Conservation (phyloP, 2,329 filamentous ascomycete species). For the Pseudogymnoascus destructans region DNA sequence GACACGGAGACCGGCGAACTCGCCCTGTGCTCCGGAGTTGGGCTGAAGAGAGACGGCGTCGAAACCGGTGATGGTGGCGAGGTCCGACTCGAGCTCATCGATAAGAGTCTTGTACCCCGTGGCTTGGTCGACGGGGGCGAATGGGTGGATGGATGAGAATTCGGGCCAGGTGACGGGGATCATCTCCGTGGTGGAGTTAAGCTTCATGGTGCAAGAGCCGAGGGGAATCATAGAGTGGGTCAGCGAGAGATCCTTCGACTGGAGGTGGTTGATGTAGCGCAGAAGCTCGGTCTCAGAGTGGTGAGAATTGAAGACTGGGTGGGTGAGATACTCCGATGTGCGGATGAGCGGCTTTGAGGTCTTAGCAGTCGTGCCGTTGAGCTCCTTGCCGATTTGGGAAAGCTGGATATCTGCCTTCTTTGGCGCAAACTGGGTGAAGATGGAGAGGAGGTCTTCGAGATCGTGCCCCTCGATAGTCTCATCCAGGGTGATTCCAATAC, state of each 20-base stretch:
- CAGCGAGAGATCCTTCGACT: conserved; percentile 87
- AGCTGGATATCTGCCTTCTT: conserved; percentile 20
- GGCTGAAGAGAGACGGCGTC: conserved; percentile 81
- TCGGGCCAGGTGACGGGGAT: conserved; percentile 65
- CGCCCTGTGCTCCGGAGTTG: conserved; percentile 91
- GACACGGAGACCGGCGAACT: conserved; percentile 79
- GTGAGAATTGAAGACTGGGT: conserved; percentile 88
- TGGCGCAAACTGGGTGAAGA: conserved; percentile 34
- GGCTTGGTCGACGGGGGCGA: conserved; percentile 50
- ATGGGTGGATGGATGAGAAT: conserved; percentile 72
- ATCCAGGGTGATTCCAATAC: conserved; percentile 64
- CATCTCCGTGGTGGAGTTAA: conserved; percentile 92
- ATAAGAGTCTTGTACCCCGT: conserved; percentile 61
- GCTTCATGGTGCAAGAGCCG: conserved; percentile 96
- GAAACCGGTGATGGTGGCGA: conserved; percentile 79
- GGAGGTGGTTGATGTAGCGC: conserved; percentile 83
- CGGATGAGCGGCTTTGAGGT: conserved; percentile 52
- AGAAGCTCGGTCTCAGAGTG: conserved; percentile 92
- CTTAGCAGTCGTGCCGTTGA: conserved; percentile 28
- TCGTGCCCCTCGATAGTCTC: conserved; percentile 52
- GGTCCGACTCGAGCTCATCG: conserved; percentile 57
- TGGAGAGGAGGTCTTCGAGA: conserved; percentile 41
- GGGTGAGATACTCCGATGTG: conserved; percentile 64
- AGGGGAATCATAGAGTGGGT: conserved; percentile 97
- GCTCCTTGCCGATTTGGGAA: conserved; percentile 32